These are phyloP conservation scores for Rauvolfia tetraphylla DNA, from an alignment of 257 asterid species.

Conservation along the genomic window DNA sequence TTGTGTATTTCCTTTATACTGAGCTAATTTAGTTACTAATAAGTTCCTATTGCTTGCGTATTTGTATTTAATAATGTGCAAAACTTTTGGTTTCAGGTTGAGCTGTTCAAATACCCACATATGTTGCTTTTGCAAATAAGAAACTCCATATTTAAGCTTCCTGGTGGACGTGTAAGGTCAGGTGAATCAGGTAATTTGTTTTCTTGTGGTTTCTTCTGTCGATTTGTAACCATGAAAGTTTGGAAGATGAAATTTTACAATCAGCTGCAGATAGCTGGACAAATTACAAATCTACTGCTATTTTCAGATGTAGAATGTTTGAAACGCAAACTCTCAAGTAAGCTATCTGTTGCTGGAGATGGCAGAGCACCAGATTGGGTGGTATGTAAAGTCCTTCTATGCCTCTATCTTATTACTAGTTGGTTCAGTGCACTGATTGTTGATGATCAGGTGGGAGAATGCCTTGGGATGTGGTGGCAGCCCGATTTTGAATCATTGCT, in stretches of 20 bases:
- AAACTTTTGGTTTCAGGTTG: conserved; percentile 51
- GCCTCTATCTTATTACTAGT: background rate
- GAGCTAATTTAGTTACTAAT: background rate
- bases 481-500: conserved; percentile 57
- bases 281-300: background rate
- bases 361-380: conserved; percentile 67
- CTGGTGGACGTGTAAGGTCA: conserved; percentile 78
- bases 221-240: background rate
- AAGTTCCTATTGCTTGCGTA: background rate
- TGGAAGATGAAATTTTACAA: background rate
- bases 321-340: conserved; percentile 79
- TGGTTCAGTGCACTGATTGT: conserved; percentile 10
- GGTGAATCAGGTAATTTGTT: conserved; percentile 74
- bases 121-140: conserved; percentile 67
- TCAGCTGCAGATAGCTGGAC: background rate
- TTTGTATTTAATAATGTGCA: background rate
- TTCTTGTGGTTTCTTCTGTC: conserved; percentile 4
- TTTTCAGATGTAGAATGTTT: conserved; percentile 66
- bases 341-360: conserved; percentile 54
- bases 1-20: background rate
- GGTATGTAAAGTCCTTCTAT: conserved; percentile 29
- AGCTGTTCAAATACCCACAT: conserved; percentile 83
- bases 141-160: conserved; percentile 67
- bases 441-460: conserved; percentile 67
- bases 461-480: conserved; percentile 94